phyloP scores from a whole-genome alignment of 192 early-diverging fungal species.

The Podila epigama region DNA sequence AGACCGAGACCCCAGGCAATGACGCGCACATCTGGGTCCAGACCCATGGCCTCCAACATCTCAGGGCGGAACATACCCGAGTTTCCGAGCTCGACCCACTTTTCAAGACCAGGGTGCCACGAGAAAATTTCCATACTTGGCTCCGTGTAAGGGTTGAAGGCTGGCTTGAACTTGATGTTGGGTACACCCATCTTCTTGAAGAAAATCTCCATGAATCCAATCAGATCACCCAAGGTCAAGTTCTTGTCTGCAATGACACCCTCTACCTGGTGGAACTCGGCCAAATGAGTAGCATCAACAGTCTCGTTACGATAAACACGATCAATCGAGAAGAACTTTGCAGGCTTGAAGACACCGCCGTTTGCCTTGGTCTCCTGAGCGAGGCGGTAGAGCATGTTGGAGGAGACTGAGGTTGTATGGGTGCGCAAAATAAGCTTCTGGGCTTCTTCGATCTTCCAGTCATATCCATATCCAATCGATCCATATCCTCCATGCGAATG shows the following conservation, averaged over 20 bases:
- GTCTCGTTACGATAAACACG: conserved; percentile 99
- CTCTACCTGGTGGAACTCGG: conserved; percentile 99
- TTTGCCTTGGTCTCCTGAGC: conserved; percentile 76
- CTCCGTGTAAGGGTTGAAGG: conserved; percentile 99
- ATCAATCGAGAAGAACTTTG: conserved; percentile 99
- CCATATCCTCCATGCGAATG: conserved; percentile 96
- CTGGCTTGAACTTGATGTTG: conserved; percentile 98
- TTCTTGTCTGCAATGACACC: conserved; percentile 97
- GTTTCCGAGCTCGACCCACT: conserved; percentile 98
- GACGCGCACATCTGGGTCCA: conserved; percentile 92
- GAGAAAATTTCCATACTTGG: conserved; percentile 99
- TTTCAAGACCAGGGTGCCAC: conserved; percentile 85
- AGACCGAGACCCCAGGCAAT: conserved; percentile 98
- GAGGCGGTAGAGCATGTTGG: conserved; percentile 92
- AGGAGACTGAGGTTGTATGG: conserved; percentile 95
- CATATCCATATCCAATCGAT: conserved; percentile 93
- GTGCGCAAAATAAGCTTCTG: conserved; percentile 94
- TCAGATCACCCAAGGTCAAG: conserved; percentile 94
- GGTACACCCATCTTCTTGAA: conserved; percentile 96
- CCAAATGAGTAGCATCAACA: conserved; percentile 97
- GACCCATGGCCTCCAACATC: conserved; percentile 95
- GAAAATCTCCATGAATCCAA: conserved; percentile 96
- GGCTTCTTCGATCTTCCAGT: conserved; percentile 93
- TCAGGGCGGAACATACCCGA: conserved; percentile 99
- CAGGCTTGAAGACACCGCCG: conserved; percentile 78